Evolutionary conservation across 2,329 filamentous ascomycete genomes (phyloP).

Genomic region (Beauveria pseudobassiana): DNA sequence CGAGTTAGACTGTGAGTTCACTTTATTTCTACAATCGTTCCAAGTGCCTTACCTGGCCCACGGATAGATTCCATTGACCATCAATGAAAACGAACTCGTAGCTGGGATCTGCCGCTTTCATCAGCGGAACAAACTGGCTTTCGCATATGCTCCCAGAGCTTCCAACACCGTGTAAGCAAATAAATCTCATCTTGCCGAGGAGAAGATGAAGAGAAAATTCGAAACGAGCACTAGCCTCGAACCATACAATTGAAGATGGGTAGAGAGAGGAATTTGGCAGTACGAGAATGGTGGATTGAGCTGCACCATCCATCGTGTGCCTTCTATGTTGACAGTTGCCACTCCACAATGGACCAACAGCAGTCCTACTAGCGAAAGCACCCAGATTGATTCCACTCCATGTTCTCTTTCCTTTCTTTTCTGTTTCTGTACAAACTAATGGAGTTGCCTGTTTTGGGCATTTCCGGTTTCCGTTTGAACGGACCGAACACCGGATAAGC

Average conservation of each 20-base stretch:
- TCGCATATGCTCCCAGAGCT: constrained; percentile 2
- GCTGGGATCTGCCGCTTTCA: constrained; percentile 1
- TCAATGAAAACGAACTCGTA: constrained; percentile 6
- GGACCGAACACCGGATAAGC: background rate
- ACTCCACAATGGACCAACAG: background rate
- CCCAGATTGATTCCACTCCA: background rate
- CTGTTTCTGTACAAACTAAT: background rate
- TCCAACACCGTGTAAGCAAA: constrained; percentile 7
- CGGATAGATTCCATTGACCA: background rate
- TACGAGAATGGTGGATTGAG: background rate
- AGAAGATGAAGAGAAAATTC: background rate
- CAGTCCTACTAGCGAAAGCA: background rate
- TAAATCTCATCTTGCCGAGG: background rate
- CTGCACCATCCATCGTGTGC: background rate
- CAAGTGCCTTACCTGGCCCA: background rate
- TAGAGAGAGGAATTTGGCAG: background rate
- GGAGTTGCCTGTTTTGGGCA: background rate
- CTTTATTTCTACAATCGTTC: background rate
- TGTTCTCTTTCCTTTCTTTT: background rate
- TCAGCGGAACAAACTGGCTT: background rate
- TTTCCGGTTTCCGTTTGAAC: background rate
- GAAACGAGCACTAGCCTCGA: background rate
- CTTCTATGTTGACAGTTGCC: background rate
- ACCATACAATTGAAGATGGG: background rate
- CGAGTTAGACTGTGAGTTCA: background rate